Evolutionary conservation across 768 basidiomycete species (phyloP).

Genomic region (Tylopilus subfusipes): DNA sequence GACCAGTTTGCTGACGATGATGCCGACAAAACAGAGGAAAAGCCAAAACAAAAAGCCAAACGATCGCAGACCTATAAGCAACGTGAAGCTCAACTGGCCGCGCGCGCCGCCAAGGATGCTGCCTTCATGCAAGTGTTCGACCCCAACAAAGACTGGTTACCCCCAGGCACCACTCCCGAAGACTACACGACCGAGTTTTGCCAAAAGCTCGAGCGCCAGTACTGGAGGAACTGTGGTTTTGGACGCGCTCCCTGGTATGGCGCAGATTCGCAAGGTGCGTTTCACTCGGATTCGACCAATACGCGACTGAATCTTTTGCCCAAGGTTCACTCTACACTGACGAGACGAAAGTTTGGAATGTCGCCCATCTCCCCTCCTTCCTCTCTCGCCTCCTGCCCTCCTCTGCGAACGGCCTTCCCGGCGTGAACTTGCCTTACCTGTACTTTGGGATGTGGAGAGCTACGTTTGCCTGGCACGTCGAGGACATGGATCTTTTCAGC

Average conservation of each 20-base stretch:
- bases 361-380: slow-evolving; percentile 84
- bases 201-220: slow-evolving; percentile 79
- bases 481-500: slow-evolving; percentile 98
- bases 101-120: slow-evolving; percentile 41
- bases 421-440: slow-evolving; percentile 95
- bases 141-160: slow-evolving; percentile 75
- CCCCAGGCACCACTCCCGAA: slow-evolving; percentile 59
- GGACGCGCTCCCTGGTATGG: slow-evolving; percentile 97
- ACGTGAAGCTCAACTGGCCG: slow-evolving; percentile 48
- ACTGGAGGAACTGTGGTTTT: slow-evolving; percentile 88
- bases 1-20: slow-evolving; percentile 8
- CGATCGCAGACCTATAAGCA: slow-evolving; percentile 42
- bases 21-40: slow-evolving; percentile 32
- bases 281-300: background rate
- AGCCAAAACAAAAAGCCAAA: slow-evolving; percentile 39
- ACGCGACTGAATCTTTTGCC: background rate
- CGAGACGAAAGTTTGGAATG: slow-evolving; percentile 85
- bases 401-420: slow-evolving; percentile 71
- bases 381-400: slow-evolving; percentile 75
- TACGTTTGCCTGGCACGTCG: slow-evolving; percentile 98
- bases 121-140: slow-evolving; percentile 70
- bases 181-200: slow-evolving; percentile 92
- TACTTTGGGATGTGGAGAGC: slow-evolving; percentile 99
- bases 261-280: slow-evolving; percentile 86
- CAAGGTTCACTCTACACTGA: slow-evolving; percentile 69